Evolutionary conservation across 441 rosid species (phyloP), one percentile per base, ranked within the genome.

Genomic region (Brassica hybrid): DNA sequence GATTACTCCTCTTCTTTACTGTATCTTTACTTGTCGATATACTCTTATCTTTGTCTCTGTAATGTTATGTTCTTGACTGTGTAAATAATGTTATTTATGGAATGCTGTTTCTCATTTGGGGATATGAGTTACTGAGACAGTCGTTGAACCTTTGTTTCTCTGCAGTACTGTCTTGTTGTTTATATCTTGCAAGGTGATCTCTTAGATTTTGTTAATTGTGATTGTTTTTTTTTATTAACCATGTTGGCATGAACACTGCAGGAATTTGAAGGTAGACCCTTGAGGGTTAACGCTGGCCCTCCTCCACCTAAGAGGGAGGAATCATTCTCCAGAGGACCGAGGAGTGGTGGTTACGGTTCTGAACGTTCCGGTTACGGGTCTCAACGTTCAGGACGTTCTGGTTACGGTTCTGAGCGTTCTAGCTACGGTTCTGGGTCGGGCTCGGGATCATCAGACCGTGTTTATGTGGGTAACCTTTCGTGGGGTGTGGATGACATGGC

Each of bases 401-500:
- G 36, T 32, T 32, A 32, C 36, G 36, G 36, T 7, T 32, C 36
- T 32, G 36, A 32, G 13, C 72, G 72, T 14, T 68, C 71, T 2
- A n/a, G 60, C 60, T 56, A 57, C 30, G 81, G 60, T 14, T 50
- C 57, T n/a, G 57, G 60, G 4, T 77, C 82, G 7, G 78, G 78
- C 0, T 56, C 75, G 65, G 87, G 81, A 17, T 60, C 86, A 32
- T 76, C 76, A 9, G 88, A 90, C 85, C 91, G 97, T 60, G 69
- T 91, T 25, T 88, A 89, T 38, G 97, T 95, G 7, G 98, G 99
- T 6, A 95, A 95, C 86, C 94, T 95, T 66, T 87, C 98, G 3
- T 93, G 99, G 99, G 89, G 85, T 65, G 95, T 93, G 1, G 98
- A 95, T 88, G 90, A 93, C 83, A 73, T 69, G 80, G 92, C 94